Evolutionary conservation across 495 filamentous ascomycete genomes (phyloP).

Genomic region (Amniculicola lignicola): DNA sequence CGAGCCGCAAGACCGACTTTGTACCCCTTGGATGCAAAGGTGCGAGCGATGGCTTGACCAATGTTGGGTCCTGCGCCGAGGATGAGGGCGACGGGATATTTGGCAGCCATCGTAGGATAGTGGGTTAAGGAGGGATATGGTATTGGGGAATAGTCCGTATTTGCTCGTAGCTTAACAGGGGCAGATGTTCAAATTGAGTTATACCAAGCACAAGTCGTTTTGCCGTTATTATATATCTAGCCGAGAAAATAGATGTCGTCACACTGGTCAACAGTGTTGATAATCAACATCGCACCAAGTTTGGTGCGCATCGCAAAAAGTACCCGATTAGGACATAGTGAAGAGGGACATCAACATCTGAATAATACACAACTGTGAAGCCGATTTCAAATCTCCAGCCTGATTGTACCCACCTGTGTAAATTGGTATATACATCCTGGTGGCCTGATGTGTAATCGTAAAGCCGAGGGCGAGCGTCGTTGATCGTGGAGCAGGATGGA

Average conservation of each 20-base stretch:
- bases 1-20: slow-evolving; percentile 45
- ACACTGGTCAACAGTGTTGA: too few species aligned
- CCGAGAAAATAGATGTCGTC: not conserved
- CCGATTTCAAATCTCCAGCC: too few species aligned
- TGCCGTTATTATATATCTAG: not conserved
- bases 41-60: slow-evolving; percentile 38
- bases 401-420: too few species aligned
- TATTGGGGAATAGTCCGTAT: not conserved
- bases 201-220: not conserved
- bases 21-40: slow-evolving; percentile 49
- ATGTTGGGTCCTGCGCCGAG: slow-evolving; percentile 48
- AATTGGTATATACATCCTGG: too few species aligned
- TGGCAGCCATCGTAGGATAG: slow-evolving; percentile 5
- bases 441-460: not conserved
- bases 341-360: too few species aligned
- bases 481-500: not conserved
- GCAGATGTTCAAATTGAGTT: not conserved
- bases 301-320: too few species aligned
- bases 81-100: slow-evolving; percentile 42
- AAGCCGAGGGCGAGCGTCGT: not conserved
- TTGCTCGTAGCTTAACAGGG: not conserved
- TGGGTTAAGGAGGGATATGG: not conserved
- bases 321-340: too few species aligned
- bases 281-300: too few species aligned
- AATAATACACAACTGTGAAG: too few species aligned